Evolutionary conservation across 768 basidiomycete species (phyloP).

Genomic region (Mycena olivaceomarginata): DNA sequence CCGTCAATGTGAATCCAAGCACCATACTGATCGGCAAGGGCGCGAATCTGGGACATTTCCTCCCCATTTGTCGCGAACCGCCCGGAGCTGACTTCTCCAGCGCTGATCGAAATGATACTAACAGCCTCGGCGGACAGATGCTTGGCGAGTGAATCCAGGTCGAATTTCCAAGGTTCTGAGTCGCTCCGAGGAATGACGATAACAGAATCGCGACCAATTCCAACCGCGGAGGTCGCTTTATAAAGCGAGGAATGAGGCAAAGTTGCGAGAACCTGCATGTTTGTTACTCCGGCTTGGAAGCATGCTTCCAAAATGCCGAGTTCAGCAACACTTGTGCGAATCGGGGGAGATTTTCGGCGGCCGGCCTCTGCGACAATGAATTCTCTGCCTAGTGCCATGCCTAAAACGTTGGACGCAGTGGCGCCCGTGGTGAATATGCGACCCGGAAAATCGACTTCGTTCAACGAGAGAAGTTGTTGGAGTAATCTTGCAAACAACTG

Average conservation of each 20-base stretch:
- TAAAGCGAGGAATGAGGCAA: constrained; percentile 42
- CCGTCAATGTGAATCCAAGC: constrained; percentile 45
- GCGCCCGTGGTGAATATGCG: constrained; percentile 42
- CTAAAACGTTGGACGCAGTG: constrained; percentile 36
- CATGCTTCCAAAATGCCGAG: constrained; percentile 39
- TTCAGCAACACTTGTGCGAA: constrained; percentile 34
- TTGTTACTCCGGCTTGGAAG: constrained; percentile 20
- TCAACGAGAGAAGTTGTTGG: constrained; percentile 38
- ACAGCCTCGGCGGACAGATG: constrained; percentile 19
- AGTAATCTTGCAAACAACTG: constrained; percentile 29
- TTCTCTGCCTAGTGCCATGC: constrained; percentile 41
- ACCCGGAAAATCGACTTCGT: constrained; percentile 27
- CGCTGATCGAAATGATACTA: constrained; percentile 36
- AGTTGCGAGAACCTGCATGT: constrained; percentile 39
- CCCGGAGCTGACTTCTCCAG: constrained; percentile 40
- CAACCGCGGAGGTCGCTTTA: constrained; percentile 38
- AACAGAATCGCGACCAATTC: constrained; percentile 35
- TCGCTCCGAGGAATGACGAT: constrained; percentile 31
- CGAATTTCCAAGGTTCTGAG: constrained; percentile 41
- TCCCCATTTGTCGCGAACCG: constrained; percentile 37
- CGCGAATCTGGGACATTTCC: constrained; percentile 39
- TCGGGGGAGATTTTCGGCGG: constrained; percentile 19
- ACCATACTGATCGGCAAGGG: constrained; percentile 38
- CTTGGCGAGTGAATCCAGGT: constrained; percentile 27
- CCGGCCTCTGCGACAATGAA: constrained; percentile 40